Evolutionary conservation across 176 grass and related monocot genomes (phyloP).

Genomic region (Tillandsia leiboldiana): DNA sequence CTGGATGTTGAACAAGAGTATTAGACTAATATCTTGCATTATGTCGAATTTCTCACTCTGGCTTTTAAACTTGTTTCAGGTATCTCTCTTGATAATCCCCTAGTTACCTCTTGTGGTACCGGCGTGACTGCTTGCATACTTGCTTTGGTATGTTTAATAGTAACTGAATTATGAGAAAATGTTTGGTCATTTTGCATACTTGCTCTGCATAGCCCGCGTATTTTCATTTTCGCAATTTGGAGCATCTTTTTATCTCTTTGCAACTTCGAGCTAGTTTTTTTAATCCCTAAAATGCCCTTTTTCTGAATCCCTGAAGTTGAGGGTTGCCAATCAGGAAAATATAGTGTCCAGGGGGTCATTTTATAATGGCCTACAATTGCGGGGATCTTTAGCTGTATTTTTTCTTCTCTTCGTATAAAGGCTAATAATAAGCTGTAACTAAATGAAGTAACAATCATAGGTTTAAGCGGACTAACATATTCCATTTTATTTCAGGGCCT

Average conservation of each 20-base stretch:
- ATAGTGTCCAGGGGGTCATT: no score
- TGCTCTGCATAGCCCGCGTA: no score
- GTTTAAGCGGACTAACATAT: slow-evolving; percentile 9
- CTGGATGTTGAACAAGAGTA: background rate
- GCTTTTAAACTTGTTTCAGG: slow-evolving; percentile 27
- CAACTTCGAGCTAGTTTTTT: background rate
- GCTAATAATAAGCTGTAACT: no score
- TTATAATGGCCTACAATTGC: no score
- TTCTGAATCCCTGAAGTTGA: no score
- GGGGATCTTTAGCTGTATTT: no score
- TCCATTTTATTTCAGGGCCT: slow-evolving; percentile 40
- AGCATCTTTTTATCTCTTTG: background rate
- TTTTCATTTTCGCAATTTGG: no score
- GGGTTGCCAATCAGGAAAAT: no score
- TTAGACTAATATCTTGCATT: background rate
- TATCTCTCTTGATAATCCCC: slow-evolving; percentile 60
- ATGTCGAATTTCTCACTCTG: background rate
- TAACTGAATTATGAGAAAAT: background rate
- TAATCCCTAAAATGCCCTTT: no score
- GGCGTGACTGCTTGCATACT: slow-evolving; percentile 93
- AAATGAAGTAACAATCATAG: background rate
- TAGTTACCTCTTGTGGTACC: slow-evolving; percentile 74
- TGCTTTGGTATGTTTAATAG: slow-evolving; percentile 45
- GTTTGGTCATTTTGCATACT: no score
- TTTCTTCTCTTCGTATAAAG: no score